Conservation (phyloP, 2,329 filamentous ascomycete genomes). For the Neofusicoccum laricinum region DNA sequence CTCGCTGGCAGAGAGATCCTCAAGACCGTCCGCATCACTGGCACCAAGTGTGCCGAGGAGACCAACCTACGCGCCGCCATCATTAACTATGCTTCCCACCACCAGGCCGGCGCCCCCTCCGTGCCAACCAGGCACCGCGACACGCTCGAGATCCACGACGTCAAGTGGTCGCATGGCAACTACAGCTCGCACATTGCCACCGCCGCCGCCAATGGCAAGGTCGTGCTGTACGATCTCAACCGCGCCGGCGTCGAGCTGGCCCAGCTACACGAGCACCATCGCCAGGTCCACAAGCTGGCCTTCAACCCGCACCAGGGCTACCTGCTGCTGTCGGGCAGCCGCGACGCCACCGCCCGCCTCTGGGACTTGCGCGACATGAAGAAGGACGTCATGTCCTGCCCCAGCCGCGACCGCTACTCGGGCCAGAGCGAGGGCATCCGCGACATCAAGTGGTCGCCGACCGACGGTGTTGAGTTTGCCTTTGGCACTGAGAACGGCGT, state of each 20-base stretch:
- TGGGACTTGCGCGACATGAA: conserved; percentile 61
- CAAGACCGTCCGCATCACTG: conserved; percentile 60
- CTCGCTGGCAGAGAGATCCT: conserved; percentile 65
- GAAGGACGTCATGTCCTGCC: conserved; percentile 50
- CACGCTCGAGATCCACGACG: conserved; percentile 61
- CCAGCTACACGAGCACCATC: conserved; percentile 62
- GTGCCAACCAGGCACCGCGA: conserved; percentile 53
- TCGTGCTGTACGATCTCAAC: conserved; percentile 63
- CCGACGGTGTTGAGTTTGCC: conserved; percentile 60
- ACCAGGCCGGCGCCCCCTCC: conserved; percentile 39
- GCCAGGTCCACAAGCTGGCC: conserved; percentile 63
- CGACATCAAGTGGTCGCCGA: conserved; percentile 64
- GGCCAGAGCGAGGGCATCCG: conserved; percentile 61
- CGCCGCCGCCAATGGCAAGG: conserved; percentile 62
- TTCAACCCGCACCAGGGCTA: conserved; percentile 62
- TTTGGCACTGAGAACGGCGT: conserved; percentile 63
- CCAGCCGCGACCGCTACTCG: conserved; percentile 54
- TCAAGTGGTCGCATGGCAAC: conserved; percentile 64
- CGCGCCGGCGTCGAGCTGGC: conserved; percentile 59
- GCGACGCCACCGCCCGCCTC: conserved; percentile 61
- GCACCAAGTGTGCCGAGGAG: conserved; percentile 58
- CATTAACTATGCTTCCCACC: conserved; percentile 54
- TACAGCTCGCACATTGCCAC: conserved; percentile 61
- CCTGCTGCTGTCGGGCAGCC: conserved; percentile 61
- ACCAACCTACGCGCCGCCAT: conserved; percentile 62